Base-by-base conservation (phyloP, 805 yeast genomes). In the Wickerhamomyces bovis region DNA sequence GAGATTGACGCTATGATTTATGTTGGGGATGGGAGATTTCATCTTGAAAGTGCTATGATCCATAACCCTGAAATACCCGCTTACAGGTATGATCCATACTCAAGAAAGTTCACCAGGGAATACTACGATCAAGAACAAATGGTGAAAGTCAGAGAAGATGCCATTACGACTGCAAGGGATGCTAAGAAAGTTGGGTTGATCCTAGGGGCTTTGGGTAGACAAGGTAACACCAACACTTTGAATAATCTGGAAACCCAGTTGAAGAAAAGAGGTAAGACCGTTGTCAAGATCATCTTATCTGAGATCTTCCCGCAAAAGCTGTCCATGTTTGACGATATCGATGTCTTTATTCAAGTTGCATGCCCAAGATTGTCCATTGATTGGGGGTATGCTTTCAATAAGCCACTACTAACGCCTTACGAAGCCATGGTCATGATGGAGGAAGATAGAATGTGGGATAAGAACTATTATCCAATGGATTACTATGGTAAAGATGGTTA, bases 301-400 rank as follows among this genome's bases (percentile, higher is more conserved):
- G 99, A 94, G 64, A 89, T 94, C 18, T 90, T 94, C 66, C 99
- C 99, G 0, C 85, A 81, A 44, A 94, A 94, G 57, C 70, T 94
- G 33, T 83, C 97, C 11, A 84, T 86, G 83, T 94, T 94, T 66
- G 90, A 88, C 57, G 94, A 88, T 58, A 79, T 92, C 16, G 99
- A 94, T 65, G 95, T 90, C 2, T 94, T 94, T 73, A 86, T 94
- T 13, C 99, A 94, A 66, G 96, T 94, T 3, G 99, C 99, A 0
- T 94, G 99, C 63, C 99, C 99, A 0, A 73, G 99, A 58, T 69
- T 94, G 41, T 88, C 96, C 2, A 92, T 94, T 38, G 99, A 94
- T 64, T 94, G 99, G 99, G 99, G 99, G 0, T 94, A 94, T 64
- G 99, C 99, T 0, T 94, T 94, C 61, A 81, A 81, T 49, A 86